Percentiles rank a stretch among this genome's conserved stretches.
Conservation (phyloP, 2,329 filamentous ascomycete species). For the Paraphaeosphaeria sporulosa region DNA sequence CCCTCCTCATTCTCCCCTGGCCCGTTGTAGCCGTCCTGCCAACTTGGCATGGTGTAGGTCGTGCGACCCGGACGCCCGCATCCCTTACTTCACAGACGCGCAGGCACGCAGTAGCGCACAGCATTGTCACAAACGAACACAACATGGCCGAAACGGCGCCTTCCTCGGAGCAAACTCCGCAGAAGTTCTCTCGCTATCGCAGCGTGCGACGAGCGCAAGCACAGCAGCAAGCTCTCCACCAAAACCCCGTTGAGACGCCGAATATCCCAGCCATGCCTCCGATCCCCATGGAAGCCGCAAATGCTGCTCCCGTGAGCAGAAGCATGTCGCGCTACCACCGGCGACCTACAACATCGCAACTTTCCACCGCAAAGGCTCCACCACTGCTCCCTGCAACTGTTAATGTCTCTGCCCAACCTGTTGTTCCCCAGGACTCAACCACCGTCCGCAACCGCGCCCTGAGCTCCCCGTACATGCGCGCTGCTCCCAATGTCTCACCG, state of each 20-base stretch:
- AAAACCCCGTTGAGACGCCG: conserved; percentile 17
- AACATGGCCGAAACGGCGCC: conserved; percentile 45
- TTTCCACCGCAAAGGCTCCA: conserved; percentile 33
- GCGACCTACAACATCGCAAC: conserved; percentile 38
- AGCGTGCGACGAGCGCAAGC: conserved; percentile 60
- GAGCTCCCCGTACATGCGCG: conserved; percentile 36
- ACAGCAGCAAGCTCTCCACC: conserved; percentile 33
- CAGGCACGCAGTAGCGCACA: conserved; percentile 28
- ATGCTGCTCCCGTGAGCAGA: conserved; percentile 37
- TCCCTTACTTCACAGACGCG: conserved; percentile 28
- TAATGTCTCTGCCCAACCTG: conserved; percentile 24
- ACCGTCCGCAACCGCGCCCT: conserved; percentile 36
- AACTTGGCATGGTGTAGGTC: conserved; percentile 5
- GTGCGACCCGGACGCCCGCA: conserved; percentile 17
- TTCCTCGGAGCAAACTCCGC: conserved; percentile 30
- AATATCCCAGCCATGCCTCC: conserved; percentile 27
- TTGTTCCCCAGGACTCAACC: conserved; percentile 22
- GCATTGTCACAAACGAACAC: conserved; percentile 30
- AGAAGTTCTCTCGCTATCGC: conserved; percentile 66
- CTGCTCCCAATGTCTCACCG: conserved; percentile 32
- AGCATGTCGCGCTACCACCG: conserved; percentile 54
- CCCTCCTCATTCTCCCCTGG: conserved; percentile 1
- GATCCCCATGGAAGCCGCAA: conserved; percentile 28
- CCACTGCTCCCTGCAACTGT: conserved; percentile 34
- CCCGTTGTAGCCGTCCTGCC: conserved; percentile 11